A percentile compares a stretch with the other conserved stretches of the same genome.
These are phyloP conservation scores for Melaleuca alternifolia DNA, from an alignment of 345 rosid species.

Conservation along the genomic window DNA sequence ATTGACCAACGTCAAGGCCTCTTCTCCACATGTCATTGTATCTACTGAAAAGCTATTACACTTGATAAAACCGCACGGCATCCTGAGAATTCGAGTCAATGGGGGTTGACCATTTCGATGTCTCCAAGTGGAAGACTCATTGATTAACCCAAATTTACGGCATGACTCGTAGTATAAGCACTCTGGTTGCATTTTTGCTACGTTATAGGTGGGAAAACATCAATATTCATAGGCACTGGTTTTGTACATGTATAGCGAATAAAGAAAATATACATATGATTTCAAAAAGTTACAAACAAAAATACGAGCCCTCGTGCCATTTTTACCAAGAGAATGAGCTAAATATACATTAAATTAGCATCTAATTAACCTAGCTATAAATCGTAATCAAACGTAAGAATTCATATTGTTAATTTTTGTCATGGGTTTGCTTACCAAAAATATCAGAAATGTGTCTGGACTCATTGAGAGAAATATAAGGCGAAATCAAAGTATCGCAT, in stretches of 20 bases:
- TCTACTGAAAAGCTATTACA: background rate
- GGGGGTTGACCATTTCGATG: background rate
- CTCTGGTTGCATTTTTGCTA: background rate
- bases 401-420: background rate
- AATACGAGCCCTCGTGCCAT: background rate
- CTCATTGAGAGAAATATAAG: background rate
- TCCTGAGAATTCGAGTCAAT: background rate
- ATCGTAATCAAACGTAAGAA: background rate
- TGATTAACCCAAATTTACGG: too few relatives aligned
- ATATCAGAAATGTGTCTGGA: background rate
- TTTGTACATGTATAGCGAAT: background rate
- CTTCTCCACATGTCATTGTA: background rate
- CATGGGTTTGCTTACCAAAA: background rate
- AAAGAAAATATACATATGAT: too few relatives aligned
- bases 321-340: background rate
- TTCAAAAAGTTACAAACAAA: too few relatives aligned
- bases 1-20: background rate
- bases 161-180: background rate
- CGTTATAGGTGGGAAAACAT: background rate
- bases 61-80: background rate
- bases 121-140: too few relatives aligned
- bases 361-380: too few relatives aligned
- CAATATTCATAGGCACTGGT: background rate
- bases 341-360: background rate
- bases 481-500: too few relatives aligned